phyloP scores from a whole-genome alignment of 169 alveolate genomes.

The Condylostoma magnum region DNA sequence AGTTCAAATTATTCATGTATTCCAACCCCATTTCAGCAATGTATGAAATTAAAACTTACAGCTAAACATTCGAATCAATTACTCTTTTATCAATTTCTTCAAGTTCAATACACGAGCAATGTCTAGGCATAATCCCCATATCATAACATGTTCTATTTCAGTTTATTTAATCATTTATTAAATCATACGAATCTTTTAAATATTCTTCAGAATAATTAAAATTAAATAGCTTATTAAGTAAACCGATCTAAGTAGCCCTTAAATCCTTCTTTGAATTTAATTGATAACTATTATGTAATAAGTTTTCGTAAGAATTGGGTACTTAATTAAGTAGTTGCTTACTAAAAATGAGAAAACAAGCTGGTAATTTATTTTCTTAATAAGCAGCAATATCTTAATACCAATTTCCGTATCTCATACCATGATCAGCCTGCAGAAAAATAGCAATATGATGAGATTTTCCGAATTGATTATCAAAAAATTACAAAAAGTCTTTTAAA shows the following conservation, averaged over 20 bases:
- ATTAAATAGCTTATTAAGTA: no score
- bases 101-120: conserved; percentile 20
- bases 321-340: conserved; percentile 3
- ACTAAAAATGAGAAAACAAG: not conserved
- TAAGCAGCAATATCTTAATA: conserved; percentile 23
- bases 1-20: no score
- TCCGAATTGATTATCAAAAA: not conserved
- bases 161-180: not conserved
- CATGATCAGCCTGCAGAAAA: conserved; percentile 26
- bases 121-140: not conserved
- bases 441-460: conserved; percentile 11
- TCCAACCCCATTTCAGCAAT: no score
- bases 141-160: conserved; percentile 9
- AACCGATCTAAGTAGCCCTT: not conserved
- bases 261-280: conserved; percentile 5
- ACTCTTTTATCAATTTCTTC: not conserved
- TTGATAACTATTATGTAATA: not conserved
- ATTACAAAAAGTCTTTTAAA: not conserved
- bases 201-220: not conserved
- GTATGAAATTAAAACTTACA: no score
- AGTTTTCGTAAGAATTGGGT: conserved; percentile 5
- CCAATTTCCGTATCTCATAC: conserved; percentile 29
- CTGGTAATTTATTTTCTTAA: conserved; percentile 9
- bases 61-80: no score
- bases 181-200: not conserved